phyloP scores from a whole-genome alignment of 768 basidiomycete species.

The Auriscalpium orientale region DNA sequence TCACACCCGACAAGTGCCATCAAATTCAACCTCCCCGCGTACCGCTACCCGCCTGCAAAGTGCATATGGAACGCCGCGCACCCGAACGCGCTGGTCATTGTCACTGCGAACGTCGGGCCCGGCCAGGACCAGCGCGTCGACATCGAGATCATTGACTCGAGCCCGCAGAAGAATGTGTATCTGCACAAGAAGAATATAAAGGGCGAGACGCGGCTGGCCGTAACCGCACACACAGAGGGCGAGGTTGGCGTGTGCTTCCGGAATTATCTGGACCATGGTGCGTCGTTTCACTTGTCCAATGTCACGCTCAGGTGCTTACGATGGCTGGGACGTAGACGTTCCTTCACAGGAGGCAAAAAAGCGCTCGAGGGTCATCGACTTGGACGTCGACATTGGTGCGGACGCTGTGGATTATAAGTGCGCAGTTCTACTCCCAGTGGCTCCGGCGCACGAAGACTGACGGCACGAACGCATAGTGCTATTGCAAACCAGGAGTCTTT shows the following conservation, averaged over 20 bases:
- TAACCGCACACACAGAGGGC: constrained; percentile 89
- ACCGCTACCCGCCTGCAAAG: constrained; percentile 66
- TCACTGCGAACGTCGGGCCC: constrained; percentile 86
- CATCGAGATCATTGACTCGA: constrained; percentile 90
- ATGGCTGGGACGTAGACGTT: background rate
- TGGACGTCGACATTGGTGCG: constrained; percentile 96
- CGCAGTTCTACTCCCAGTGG: constrained; percentile 20
- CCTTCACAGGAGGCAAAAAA: constrained; percentile 36
- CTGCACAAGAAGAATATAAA: constrained; percentile 82
- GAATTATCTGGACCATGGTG: constrained; percentile 71
- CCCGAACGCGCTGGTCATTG: constrained; percentile 82
- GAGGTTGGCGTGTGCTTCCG: constrained; percentile 95
- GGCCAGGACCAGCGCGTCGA: constrained; percentile 78
- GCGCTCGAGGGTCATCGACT: constrained; percentile 67
- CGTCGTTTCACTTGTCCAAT: constrained; percentile 21
- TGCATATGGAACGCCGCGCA: constrained; percentile 97
- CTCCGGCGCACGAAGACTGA: background rate
- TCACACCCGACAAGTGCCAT: constrained; percentile 45
- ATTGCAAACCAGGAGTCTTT: constrained; percentile 98
- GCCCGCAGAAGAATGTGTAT: constrained; percentile 79
- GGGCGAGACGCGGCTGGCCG: constrained; percentile 85
- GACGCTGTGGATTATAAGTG: constrained; percentile 99
- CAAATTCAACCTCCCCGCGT: constrained; percentile 76
- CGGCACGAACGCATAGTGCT: constrained; percentile 45
- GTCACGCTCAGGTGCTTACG: background rate